These are phyloP conservation scores for Linderina pennispora DNA, from an alignment of 192 early-diverging fungal genomes.

Conservation along the genomic window DNA sequence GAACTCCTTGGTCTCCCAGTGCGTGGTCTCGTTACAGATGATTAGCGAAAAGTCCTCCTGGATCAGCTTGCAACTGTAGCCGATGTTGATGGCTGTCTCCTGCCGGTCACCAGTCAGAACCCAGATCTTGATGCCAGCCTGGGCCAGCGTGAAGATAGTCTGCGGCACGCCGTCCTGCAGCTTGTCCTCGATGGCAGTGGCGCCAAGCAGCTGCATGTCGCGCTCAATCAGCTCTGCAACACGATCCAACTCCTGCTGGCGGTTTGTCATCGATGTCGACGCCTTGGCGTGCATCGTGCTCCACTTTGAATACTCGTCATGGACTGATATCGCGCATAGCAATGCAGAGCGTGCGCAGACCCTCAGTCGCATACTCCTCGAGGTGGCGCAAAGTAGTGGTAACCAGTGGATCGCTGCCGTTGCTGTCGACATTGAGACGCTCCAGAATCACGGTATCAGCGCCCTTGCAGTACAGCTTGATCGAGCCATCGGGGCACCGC, in stretches of 20 bases:
- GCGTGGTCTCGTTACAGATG: conserved; percentile 85
- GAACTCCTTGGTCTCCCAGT: conserved; percentile 90
- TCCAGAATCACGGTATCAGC: conserved; percentile 97
- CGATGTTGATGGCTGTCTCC: conserved; percentile 99
- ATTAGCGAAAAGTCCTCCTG: conserved; percentile 95
- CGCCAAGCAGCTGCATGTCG: conserved; percentile 85
- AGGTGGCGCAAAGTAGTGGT: conserved; percentile 64
- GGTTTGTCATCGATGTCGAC: conserved; percentile 85
- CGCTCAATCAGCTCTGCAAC: conserved; percentile 96
- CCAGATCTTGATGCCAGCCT: conserved; percentile 96
- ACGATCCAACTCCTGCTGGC: conserved; percentile 79
- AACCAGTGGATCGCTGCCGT: conserved; percentile 61
- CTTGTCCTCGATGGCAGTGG: conserved; percentile 98
- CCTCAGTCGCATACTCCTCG: conserved; percentile 95
- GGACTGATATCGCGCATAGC: conserved; percentile 89
- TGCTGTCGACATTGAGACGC: conserved; percentile 64
- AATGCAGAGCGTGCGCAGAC: conserved; percentile 91
- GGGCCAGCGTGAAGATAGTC: conserved; percentile 90
- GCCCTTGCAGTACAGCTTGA: conserved; percentile 94
- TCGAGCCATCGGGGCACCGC: conserved; percentile 73
- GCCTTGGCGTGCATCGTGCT: conserved; percentile 76
- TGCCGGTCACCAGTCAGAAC: conserved; percentile 97
- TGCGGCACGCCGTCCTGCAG: conserved; percentile 98
- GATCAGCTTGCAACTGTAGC: conserved; percentile 92
- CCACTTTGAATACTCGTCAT: conserved; percentile 85